Conservation (phyloP, 257 asterid species). For the Primulina tabacum region DNA sequence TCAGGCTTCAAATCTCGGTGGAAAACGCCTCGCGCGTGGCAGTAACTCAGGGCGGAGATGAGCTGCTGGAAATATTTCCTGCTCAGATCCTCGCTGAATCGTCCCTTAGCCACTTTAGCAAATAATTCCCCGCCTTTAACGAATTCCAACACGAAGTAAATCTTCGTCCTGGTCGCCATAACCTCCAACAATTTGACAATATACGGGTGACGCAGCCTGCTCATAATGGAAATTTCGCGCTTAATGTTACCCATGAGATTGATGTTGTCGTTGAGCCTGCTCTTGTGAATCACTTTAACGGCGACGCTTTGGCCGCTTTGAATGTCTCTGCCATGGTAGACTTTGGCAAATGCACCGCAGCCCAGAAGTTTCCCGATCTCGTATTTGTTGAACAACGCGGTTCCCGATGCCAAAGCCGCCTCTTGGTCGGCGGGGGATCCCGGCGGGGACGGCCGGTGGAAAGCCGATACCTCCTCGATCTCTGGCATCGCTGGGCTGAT, state of each 20-base stretch:
- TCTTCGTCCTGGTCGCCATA: conserved; percentile 68
- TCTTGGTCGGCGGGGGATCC: conserved; percentile 20
- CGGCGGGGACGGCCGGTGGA: conserved; percentile 17
- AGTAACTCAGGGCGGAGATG: conserved; percentile 67
- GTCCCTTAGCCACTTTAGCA: conserved; percentile 57
- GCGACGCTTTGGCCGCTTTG: conserved; percentile 73
- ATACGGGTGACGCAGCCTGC: conserved; percentile 57
- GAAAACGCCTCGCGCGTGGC: conserved; percentile 73
- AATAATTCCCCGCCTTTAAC: conserved; percentile 88
- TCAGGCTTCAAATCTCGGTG: conserved; percentile 95
- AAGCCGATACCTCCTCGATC: conserved; percentile 33
- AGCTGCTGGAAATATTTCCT: conserved; percentile 79
- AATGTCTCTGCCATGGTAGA: conserved; percentile 74
- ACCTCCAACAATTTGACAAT: conserved; percentile 69
- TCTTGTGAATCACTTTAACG: conserved; percentile 63
- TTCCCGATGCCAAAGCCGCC: conserved; percentile 31
- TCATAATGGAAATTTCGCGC: conserved; percentile 73
- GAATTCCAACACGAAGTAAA: conserved; percentile 69
- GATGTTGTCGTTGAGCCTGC: conserved; percentile 32
- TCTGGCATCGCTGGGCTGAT: conserved; percentile 34
- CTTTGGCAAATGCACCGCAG: conserved; percentile 93
- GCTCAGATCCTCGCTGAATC: conserved; percentile 61
- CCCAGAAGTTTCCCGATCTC: conserved; percentile 85
- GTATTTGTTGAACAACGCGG: conserved; percentile 66
- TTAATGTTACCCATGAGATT: conserved; percentile 45